A percentile compares a stretch with the other conserved stretches of the same genome.
Evolutionary conservation across 139 green algal genomes (phyloP).

Genomic region (Micractinium conductrix): DNA sequence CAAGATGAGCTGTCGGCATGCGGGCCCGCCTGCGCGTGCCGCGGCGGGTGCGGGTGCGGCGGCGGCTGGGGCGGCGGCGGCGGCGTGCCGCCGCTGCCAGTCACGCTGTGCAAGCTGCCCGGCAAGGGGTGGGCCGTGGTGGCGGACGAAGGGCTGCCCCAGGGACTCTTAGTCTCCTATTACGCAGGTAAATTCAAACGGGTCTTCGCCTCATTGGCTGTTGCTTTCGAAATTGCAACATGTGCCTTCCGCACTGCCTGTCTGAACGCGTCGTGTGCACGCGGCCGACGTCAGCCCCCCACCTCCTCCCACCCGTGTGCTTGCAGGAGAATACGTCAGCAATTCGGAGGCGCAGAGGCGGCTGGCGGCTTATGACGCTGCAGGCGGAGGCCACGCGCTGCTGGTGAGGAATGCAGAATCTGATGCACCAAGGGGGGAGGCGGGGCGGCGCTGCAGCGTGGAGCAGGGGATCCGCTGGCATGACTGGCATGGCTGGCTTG

Average conservation of each 20-base stretch:
- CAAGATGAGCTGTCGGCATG: constrained; percentile 39
- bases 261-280: no score
- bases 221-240: no score
- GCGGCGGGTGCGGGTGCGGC: not conserved
- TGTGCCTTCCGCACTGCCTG: no score
- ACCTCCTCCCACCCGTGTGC: not conserved
- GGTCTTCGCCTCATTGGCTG: no score
- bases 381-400: constrained; percentile 59
- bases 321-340: constrained; percentile 53
- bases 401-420: no score
- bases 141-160: constrained; percentile 28
- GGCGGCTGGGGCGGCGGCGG: constrained; percentile 8
- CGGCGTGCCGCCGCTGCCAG: not conserved
- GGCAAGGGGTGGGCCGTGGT: constrained; percentile 57
- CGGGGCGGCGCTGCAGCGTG: not conserved
- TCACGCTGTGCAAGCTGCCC: not conserved
- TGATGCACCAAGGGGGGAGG: no score
- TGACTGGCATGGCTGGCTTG: no score
- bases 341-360: constrained; percentile 46
- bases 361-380: constrained; percentile 57
- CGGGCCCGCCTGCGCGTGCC: constrained; percentile 49
- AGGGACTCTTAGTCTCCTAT: constrained; percentile 50
- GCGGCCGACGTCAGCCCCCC: no score
- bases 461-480: no score
- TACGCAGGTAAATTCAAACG: no score